Evolutionary conservation across 352 stramenopile genomes (phyloP).

Genomic region (Phytophthora vignae): DNA sequence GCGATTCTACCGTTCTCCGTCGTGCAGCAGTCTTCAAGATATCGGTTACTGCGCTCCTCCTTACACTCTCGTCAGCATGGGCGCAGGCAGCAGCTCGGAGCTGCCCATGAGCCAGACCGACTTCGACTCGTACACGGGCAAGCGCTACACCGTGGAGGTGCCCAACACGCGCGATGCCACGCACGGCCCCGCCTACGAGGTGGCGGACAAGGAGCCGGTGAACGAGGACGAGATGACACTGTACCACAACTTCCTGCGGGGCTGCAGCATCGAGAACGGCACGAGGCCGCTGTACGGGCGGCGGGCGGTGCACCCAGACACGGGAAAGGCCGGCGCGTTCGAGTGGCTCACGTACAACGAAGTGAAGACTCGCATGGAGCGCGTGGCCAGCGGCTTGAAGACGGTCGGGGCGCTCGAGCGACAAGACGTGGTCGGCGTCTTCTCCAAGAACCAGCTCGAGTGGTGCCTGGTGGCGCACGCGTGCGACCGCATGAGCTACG

Average conservation of each 20-base stretch:
- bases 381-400: constrained; percentile 34
- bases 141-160: constrained; percentile 38
- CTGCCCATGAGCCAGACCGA: constrained; percentile 33
- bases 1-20: too few relatives aligned
- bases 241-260: constrained; percentile 43
- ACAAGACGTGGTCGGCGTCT: constrained; percentile 54
- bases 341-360: constrained; percentile 56
- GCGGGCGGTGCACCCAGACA: constrained; percentile 28
- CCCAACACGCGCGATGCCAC: constrained; percentile 34
- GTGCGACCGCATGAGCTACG: constrained; percentile 55
- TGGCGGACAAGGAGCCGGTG: constrained; percentile 19
- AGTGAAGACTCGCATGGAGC: constrained; percentile 34
- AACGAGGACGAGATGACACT: constrained; percentile 36
- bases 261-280: constrained; percentile 34
- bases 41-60: neutral
- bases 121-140: constrained; percentile 36
- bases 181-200: constrained; percentile 35
- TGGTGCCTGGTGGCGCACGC: constrained; percentile 52
- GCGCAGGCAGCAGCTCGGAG: constrained; percentile 26
- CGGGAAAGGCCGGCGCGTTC: constrained; percentile 36
- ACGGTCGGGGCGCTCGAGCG: constrained; percentile 26
- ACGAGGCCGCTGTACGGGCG: constrained; percentile 40
- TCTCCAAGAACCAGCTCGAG: constrained; percentile 60
- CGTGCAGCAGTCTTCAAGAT: constrained; percentile 6
- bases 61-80: neutral